Percentiles rank a stretch among this genome's conserved stretches.
phyloP scores from a whole-genome alignment of 179 eudicot species.

The Nepenthes alata region DNA sequence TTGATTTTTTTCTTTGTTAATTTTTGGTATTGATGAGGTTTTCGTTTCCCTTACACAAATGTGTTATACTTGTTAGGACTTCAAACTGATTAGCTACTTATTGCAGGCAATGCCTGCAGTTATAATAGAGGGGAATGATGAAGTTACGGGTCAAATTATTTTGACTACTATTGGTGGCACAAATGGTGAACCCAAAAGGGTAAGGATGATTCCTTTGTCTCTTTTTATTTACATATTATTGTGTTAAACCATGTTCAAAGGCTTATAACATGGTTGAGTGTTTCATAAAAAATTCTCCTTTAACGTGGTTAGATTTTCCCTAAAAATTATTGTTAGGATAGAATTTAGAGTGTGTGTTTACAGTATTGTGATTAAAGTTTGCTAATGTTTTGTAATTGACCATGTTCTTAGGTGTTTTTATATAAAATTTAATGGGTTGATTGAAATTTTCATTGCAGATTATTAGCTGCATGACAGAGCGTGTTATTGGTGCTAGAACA shows the following conservation, averaged over 20 bases:
- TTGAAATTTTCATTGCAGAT: constrained; percentile 38
- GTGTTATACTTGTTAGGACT: background rate
- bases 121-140: constrained; percentile 7
- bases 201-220: constrained; percentile 8
- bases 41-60: too few relatives aligned
- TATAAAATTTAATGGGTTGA: constrained; percentile 1
- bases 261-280: too few relatives aligned
- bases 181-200: constrained; percentile 47
- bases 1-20: background rate
- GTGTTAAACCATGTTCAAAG: too few relatives aligned
- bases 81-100: background rate
- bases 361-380: background rate
- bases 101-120: constrained; percentile 72
- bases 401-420: background rate
- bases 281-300: background rate
- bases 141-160: too few relatives aligned
- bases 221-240: background rate
- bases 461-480: constrained; percentile 88
- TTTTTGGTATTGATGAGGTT: background rate
- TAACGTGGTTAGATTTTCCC: too few relatives aligned
- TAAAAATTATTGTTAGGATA: too few relatives aligned
- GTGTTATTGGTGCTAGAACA: constrained; percentile 39
- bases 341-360: background rate
- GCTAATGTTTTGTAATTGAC: too few relatives aligned
- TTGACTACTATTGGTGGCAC: too few relatives aligned